Evolutionary conservation across 768 basidiomycete species (phyloP).

Genomic region (Tricholoma flavovirens): DNA sequence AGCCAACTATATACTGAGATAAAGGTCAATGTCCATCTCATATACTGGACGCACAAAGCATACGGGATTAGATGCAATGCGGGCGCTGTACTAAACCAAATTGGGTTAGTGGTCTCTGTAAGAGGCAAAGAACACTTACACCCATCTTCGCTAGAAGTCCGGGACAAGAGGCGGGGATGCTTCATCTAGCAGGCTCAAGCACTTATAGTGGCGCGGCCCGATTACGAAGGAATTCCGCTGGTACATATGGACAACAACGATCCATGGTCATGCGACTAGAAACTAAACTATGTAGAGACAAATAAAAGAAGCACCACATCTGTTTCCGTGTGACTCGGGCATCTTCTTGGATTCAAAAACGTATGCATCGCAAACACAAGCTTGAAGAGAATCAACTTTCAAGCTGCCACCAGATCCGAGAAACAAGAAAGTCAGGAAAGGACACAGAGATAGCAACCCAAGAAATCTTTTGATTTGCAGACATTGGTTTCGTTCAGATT

Average conservation of each 20-base stretch:
- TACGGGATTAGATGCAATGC: slow-evolving; percentile 57
- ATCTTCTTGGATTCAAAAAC: too few species aligned
- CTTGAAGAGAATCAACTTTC: too few species aligned
- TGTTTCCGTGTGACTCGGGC: too few species aligned
- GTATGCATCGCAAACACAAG: too few species aligned
- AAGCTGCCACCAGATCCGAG: too few species aligned
- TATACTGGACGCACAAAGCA: neutral
- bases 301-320: too few species aligned
- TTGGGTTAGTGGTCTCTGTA: neutral
- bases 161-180: neutral
- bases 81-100: slow-evolving; percentile 42
- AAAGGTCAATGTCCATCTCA: neutral
- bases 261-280: neutral
- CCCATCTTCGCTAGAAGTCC: neutral
- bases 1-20: slow-evolving; percentile 64
- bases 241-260: neutral
- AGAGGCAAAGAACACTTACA: neutral
- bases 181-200: neutral
- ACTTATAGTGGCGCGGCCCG: neutral
- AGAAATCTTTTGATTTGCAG: too few species aligned
- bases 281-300: too few species aligned
- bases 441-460: too few species aligned
- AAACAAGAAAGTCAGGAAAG: too few species aligned
- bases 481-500: too few species aligned
- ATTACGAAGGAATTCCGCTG: neutral